Base-by-base conservation (phyloP, 257 asterid genomes). In the Coffea canephora region DNA sequence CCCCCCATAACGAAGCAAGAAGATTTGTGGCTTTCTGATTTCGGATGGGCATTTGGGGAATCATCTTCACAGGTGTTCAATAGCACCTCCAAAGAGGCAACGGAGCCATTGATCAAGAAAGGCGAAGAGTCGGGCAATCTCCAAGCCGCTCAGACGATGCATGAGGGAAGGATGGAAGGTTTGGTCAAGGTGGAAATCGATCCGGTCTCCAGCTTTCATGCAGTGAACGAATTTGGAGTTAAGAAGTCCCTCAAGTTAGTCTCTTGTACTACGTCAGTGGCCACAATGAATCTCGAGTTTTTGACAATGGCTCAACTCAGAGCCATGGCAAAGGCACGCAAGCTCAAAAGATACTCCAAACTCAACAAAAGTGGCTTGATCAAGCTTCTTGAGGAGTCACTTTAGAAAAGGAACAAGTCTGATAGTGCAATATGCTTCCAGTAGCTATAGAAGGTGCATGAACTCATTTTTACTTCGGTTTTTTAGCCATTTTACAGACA, bases 291-390 rank as follows among this genome's bases (percentile, higher is more conserved):
- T 73, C 78, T 71, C 52, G n/a, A 67, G 52, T 31, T 3, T 4
- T 62, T 89, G 82, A 48, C 79, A 27, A 13, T 71, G 77, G 73
- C 2, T 13, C 59, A 85, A 57, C 90, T 90, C 78, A 85, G 54
- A 82, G 81, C 59, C 67, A 79, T 87, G 57, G 89, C 92, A 31
- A 89, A 74, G 85, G 77, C 69, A 27, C 88, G 61, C 75, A 79
- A 85, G 5, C 1, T 85, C 79, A 85, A 8, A 36, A 49, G 84
- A 25, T 79, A 81, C 81, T 77, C 64, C 23, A 85, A 77, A 49
- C 87, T 78, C 68, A 76, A 25, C 77, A 89, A 85, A 82, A 69
- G 77, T 34, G 86, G 82, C 57, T 83, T 91, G 80, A 78, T 34
- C 67, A 52, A 77, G 84, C 52, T 6, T 57, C 86, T 88, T 14